Base-by-base conservation (phyloP, 2,329 filamentous ascomycete genomes). In the Paradendryphiella salina region DNA sequence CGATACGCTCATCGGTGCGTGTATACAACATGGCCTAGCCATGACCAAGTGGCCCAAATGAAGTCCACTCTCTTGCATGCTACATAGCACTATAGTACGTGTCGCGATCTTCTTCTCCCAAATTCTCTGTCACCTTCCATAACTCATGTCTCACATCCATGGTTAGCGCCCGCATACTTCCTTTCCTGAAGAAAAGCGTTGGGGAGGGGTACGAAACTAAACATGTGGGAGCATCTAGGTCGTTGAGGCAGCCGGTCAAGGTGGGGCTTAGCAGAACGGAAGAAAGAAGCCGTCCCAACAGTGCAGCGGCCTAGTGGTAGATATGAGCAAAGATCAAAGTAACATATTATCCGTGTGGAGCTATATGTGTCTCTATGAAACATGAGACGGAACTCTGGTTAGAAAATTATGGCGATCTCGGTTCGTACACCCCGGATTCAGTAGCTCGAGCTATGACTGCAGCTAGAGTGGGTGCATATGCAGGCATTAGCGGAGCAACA, bases 401-500 rank as follows among this genome's bases (percentile, higher is more conserved):
- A 21, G 32, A 44, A 50, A 23, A 20, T 26, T 32, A 31, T 21
- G 39, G 28, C 33, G 33, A 32, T 41, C 48, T 50, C 54, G 44
- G 50, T 37, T 51, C 47, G 42, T 28, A 39, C 40, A 53, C 54
- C 59, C 56, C 50, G 48, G 54, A 52, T 44, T 23, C 9, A 37
- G 41, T 46, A 50, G 44, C 28, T 34, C 14, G 21, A 53, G 59
- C 59, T 56, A 52, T 56, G 56, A 29, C 57, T 54, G 52, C 33
- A 37, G 32, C 43, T 50, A 56, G 51, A 39, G 38, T 37, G 40
- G 29, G 23, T 21, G 46, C 50, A 47, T 26, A 23, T 26, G 52
- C 56, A 50, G 41, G 50, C 46, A 40, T 32, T 26, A 32, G 46
- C 29, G 37, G 36, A 28, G 32, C 38, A 34, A 41, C 46, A 47